Percentiles rank a stretch among this genome's conserved stretches.
These are phyloP conservation scores for Mesembryanthemum crystallinum DNA, from an alignment of 148 eudicot species.

Conservation along the genomic window DNA sequence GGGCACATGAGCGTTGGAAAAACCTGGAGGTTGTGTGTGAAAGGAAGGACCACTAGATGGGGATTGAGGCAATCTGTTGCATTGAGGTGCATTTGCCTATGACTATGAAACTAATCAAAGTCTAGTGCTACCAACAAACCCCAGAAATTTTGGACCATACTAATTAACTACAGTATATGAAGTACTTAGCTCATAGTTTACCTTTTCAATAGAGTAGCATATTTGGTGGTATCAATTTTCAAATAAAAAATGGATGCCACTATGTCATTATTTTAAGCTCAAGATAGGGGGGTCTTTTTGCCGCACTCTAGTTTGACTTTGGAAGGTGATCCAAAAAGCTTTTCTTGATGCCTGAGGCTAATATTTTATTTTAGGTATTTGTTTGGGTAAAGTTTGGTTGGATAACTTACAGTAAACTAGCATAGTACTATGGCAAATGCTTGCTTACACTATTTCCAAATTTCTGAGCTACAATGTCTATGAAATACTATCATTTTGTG, in stretches of 20 bases:
- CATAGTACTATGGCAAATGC: too few species aligned
- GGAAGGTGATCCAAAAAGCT: conserved; percentile 6
- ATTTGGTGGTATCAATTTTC: conserved; percentile 14
- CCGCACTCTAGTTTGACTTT: conserved; percentile 32
- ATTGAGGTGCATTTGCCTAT: background rate
- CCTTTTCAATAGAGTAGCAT: background rate
- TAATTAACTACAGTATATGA: background rate
- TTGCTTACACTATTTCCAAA: too few species aligned
- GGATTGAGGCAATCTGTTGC: background rate
- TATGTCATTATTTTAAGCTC: conserved; percentile 13
- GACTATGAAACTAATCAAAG: too few species aligned
- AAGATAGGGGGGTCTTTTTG: conserved; percentile 19
- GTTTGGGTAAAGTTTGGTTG: conserved; percentile 8
- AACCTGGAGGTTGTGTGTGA: background rate
- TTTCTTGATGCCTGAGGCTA: background rate
- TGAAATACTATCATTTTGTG: background rate
- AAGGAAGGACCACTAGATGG: background rate
- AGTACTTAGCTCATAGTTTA: background rate
- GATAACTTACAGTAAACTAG: background rate
- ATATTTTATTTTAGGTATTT: background rate
- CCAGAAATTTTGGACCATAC: background rate
- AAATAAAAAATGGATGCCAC: conserved; percentile 10
- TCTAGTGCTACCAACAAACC: too few species aligned
- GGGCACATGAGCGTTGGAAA: background rate
- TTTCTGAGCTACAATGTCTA: too few species aligned